Evolutionary conservation across 805 yeast species (phyloP).

Genomic region (Starmerella bombicola): DNA sequence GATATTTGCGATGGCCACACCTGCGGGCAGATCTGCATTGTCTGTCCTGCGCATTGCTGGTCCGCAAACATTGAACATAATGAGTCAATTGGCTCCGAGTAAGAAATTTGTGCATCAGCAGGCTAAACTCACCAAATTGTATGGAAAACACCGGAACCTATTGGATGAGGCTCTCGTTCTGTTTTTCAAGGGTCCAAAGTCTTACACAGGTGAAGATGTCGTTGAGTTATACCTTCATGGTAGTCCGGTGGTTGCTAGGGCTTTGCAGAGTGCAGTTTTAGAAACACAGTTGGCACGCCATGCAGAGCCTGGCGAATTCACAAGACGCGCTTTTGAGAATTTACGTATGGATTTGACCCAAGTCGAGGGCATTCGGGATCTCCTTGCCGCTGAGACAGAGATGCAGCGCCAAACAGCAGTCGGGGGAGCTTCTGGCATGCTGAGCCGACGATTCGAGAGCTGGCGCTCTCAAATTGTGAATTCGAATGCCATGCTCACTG

Average conservation of each 20-base stretch:
- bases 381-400: constrained; percentile 92
- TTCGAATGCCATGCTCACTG: constrained; percentile 64
- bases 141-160: constrained; percentile 28
- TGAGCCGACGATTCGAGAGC: constrained; percentile 38
- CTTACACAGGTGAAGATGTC: constrained; percentile 88
- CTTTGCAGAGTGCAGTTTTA: constrained; percentile 51
- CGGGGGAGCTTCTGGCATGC: constrained; percentile 57
- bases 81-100: constrained; percentile 14
- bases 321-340: constrained; percentile 73
- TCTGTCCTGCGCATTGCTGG: constrained; percentile 82
- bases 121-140: constrained; percentile 49
- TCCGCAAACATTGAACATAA: constrained; percentile 28
- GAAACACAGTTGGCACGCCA: constrained; percentile 42
- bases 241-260: constrained; percentile 68
- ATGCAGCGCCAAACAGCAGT: constrained; percentile 67
- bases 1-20: constrained; percentile 81
- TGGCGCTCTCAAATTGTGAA: constrained; percentile 63
- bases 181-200: constrained; percentile 56
- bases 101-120: constrained; percentile 37
- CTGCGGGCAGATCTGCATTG: constrained; percentile 69
- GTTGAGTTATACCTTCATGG: constrained; percentile 91
- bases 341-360: constrained; percentile 77
- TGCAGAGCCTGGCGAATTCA: constrained; percentile 91
- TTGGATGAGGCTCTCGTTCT: constrained; percentile 69
- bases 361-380: constrained; percentile 76